Evolutionary conservation across 495 filamentous ascomycete genomes (phyloP).

Genomic region (Penicillium bialowiezense): DNA sequence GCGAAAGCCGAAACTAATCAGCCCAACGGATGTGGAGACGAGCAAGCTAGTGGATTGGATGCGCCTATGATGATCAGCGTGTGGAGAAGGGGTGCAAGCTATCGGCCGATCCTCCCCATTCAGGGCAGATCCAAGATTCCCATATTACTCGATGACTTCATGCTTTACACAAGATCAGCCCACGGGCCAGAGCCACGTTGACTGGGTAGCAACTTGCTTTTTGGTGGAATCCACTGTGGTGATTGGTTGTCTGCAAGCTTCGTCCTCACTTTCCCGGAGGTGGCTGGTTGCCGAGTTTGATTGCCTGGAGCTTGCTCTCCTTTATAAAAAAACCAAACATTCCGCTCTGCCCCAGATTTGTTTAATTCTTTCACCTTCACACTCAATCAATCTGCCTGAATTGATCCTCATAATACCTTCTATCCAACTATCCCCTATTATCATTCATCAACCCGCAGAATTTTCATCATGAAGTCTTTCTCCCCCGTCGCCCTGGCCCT

Average conservation of each 20-base stretch:
- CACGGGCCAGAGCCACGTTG: slow-evolving; percentile 19
- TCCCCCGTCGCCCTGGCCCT: slow-evolving; percentile 31
- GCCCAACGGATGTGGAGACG: not conserved
- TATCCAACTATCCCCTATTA: not conserved
- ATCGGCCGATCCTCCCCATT: slow-evolving; percentile 5
- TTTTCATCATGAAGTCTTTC: slow-evolving; percentile 40
- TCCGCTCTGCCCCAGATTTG: not conserved
- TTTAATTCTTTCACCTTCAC: not conserved
- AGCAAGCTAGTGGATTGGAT: not conserved
- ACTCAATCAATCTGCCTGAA: not conserved
- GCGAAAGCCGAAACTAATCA: not conserved
- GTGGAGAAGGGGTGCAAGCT: slow-evolving; percentile 7
- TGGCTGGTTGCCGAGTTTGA: slow-evolving; percentile 16
- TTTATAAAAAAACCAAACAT: slow-evolving; percentile 19
- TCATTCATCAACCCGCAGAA: not conserved
- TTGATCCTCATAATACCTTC: not conserved
- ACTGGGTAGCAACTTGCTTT: slow-evolving; percentile 10
- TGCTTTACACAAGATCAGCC: slow-evolving; percentile 2
- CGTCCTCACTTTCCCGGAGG: slow-evolving; percentile 7
- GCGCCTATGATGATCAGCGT: not conserved
- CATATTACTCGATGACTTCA: slow-evolving; percentile 14
- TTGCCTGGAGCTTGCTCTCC: too few species aligned
- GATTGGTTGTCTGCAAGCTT: not conserved
- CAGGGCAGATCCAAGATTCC: slow-evolving; percentile 2
- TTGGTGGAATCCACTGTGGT: slow-evolving; percentile 6